These are phyloP conservation scores for Backusella morwellensis DNA, from an alignment of 192 early-diverging fungal genomes.

Conservation along the genomic window DNA sequence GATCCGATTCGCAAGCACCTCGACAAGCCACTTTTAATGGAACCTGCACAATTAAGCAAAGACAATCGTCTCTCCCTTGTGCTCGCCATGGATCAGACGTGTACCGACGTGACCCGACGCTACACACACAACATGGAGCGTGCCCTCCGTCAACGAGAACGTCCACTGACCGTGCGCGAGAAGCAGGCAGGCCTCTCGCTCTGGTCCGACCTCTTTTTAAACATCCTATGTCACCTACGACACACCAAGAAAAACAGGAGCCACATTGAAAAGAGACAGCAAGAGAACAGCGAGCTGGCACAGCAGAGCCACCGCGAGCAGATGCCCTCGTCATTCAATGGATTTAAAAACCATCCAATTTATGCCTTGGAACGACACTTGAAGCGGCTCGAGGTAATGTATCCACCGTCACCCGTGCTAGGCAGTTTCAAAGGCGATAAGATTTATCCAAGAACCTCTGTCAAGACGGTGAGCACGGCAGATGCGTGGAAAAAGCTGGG, in stretches of 20 bases:
- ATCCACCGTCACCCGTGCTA: conserved; percentile 68
- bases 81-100: conserved; percentile 54
- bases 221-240: conserved; percentile 8
- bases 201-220: conserved; percentile 33
- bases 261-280: conserved; percentile 48
- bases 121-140: conserved; percentile 56
- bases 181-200: conserved; percentile 39
- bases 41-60: conserved; percentile 41
- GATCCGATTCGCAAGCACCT: conserved; percentile 56
- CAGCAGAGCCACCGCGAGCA: conserved; percentile 40
- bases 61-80: conserved; percentile 61
- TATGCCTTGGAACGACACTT: conserved; percentile 85
- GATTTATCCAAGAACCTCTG: conserved; percentile 76
- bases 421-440: conserved; percentile 74
- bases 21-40: conserved; percentile 53
- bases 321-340: conserved; percentile 77
- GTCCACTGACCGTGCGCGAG: conserved; percentile 42
- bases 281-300: conserved; percentile 30
- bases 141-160: conserved; percentile 36
- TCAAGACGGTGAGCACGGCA: conserved; percentile 55
- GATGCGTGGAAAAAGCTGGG: conserved; percentile 69
- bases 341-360: conserved; percentile 82
- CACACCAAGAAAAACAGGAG: conserved; percentile 2
- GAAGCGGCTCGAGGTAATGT: conserved; percentile 73
- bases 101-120: conserved; percentile 69